phyloP scores from a whole-genome alignment of 1,284 basidiomycete species.

The Ceratobasidium sp. region DNA sequence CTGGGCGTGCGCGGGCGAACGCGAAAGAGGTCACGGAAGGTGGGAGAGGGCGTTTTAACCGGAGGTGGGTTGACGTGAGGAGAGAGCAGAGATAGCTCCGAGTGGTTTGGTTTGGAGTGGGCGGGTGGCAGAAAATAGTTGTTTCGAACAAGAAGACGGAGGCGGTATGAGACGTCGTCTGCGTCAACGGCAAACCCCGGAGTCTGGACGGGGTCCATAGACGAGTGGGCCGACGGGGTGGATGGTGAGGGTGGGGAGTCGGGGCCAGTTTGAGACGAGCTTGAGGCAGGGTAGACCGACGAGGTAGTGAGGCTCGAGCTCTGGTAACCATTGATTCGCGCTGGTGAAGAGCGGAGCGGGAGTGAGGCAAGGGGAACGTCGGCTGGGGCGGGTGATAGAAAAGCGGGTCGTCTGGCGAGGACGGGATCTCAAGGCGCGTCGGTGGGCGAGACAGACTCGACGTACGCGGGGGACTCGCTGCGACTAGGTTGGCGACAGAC shows the following conservation, averaged over 20 bases:
- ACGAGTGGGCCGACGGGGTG: constrained; percentile 43
- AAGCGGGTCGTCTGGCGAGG: constrained; percentile 34
- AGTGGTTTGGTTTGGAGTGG: constrained; percentile 67
- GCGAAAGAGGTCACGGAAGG: constrained; percentile 44
- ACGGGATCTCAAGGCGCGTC: constrained; percentile 21
- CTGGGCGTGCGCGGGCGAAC: constrained; percentile 61
- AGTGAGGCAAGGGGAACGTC: constrained; percentile 16
- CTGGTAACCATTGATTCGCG: constrained; percentile 62
- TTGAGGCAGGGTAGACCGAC: constrained; percentile 76
- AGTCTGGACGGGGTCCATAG: constrained; percentile 34
- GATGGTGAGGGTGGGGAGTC: constrained; percentile 60
- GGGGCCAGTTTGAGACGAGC: constrained; percentile 61
- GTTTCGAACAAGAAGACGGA: constrained; percentile 79
- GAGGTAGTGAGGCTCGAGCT: constrained; percentile 65
- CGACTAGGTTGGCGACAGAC: background rate
- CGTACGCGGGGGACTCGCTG: constrained; percentile 22
- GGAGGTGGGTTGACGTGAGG: constrained; percentile 21
- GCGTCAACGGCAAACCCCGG: constrained; percentile 60
- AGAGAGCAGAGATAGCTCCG: constrained; percentile 41
- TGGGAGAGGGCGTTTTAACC: constrained; percentile 40
- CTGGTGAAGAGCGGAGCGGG: constrained; percentile 44
- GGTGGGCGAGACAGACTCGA: constrained; percentile 31
- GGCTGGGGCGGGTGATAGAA: constrained; percentile 34
- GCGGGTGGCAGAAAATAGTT: constrained; percentile 84
- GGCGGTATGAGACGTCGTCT: constrained; percentile 81